Evolutionary conservation across 495 filamentous ascomycete species (phyloP), one percentile per base, ranked within the genome.

Genomic region (Penicillium argentinense): DNA sequence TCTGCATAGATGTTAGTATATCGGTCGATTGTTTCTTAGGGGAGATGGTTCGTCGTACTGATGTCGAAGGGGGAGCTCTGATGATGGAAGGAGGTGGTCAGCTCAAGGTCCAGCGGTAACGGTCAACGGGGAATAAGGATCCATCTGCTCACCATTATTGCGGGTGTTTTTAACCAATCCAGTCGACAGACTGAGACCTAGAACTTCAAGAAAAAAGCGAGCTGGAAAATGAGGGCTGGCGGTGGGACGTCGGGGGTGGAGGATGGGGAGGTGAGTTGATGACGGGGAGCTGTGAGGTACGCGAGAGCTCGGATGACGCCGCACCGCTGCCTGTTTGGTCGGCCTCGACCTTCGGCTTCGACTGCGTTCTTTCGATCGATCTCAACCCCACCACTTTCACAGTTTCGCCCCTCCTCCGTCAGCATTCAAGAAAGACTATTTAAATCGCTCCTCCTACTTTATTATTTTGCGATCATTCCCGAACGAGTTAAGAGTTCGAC

Each of bases 31-130:
- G 42, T 19, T 41, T 21, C 37, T 36, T 14, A 44, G 30, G 22
- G 37, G 13, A 41, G 50, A 45, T 29, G 41, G 13, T 42, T 32
- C 9, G 45, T 49, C 82, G 63, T 82, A 93, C 88, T 95, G 76
- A 95, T 95, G 58, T 87, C 81, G 83, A 93, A 93, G 47, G 89
- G 89, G 44, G 83, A 88, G 68, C 78, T 75, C 85, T 89, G 54
- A 21, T 52, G 52, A 62, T 54, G 51, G 49, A 30, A 59, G 59
- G 56, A 47, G 49, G 44, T 50, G 41, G 69, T 72, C 55, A 72
- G 69, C 67, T 60, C 37, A 36, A 51, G 25, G 45, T 57, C 51
- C 42, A 39, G 50, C 39, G 46, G 34, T 32, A 23, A 19, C 22
- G 23, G 32, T 28, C 21, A 41, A 45, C 43, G 14, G 43, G 40